Base-by-base conservation (phyloP, 331 rosid genomes). In the Telfairia occidentalis region DNA sequence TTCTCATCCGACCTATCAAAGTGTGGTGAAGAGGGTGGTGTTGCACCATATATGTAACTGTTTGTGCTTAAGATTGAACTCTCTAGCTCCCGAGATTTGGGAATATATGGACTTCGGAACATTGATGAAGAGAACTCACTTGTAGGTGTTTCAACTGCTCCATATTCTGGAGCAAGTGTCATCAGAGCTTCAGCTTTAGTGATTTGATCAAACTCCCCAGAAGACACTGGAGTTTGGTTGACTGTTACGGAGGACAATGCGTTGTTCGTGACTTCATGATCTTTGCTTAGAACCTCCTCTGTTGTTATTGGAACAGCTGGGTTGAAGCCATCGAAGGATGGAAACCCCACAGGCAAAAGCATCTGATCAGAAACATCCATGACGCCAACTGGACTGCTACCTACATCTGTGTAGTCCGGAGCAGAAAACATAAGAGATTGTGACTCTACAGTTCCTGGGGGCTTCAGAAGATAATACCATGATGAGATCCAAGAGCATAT, bases 361-460 rank as follows among this genome's bases (percentile, higher is more conserved):
- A 90, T 75, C 83, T 84, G 98, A 85, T 90, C 96, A 38, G 91
- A 67, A 84, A 78, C 87, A 86, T 90, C 97, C 81, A 88, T 84
- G 74, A 83, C 78, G 80, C 88, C 98, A 78, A 76, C 96, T 67
- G 92, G 89, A 82, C 92, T 94, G 85, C 87, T 85, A 53, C 82
- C 88, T 77, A 88, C 86, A 85, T 94, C 96, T 24, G 95, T 88
- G 73, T 83, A 86, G 69, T 94, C 92, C 30, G 96, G 87, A 37
- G 88, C 92, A 78, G 96, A 84, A 71, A 91, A 83, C 78, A 87
- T 69, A n/a, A 91, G 90, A 13, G 96, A 85, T 83, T 94, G 98
- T 61, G 96, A 84, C 80, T 94, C 98, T 0, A 93, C 87, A 81
- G 96, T 87, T 91, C 98, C 98, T 81, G 98, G 98, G 86, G 98